Base-by-base conservation (phyloP, 2,329 filamentous ascomycete species). In the Thermoascus crustaceus region DNA sequence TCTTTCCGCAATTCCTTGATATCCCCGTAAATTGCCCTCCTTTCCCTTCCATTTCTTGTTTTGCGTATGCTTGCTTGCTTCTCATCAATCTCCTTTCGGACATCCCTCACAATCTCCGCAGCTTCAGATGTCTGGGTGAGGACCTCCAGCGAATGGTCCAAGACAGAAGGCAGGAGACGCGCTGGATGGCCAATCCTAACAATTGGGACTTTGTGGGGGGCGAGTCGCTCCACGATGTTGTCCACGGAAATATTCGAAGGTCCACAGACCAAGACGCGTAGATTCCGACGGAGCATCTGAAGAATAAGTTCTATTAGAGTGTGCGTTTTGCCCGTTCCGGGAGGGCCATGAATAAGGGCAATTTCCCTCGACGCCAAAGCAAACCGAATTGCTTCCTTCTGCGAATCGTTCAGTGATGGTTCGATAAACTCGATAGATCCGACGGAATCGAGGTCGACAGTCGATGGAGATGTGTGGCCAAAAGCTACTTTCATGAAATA, bases 171-270 rank as follows among this genome's bases (percentile, higher is more conserved):
- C 0, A 98, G 71, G 17, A 98, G 72, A 13, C 91, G 80, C 1
- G 91, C 91, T 0, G 91, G 91, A 59, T 98, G 91, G 1, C 91
- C 91, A 1, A 98, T 75, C 2, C 91, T 82, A 22, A 96, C 75
- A 50, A 96, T 86, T 0, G 86, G 82, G 1, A 95, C 72, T 52
- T 86, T 87, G 58, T 88, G 83, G 0, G 84, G 78, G 2, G 87
- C 78, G 2, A 96, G 73, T 5, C 91, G 79, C 62, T 98, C 91
- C 6, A 95, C 88, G 39, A 98, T 94, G 54, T 98, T 98, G 71
- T 98, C 91, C 1, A 98, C 91, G 0, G 86, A 91, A 48, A 98
- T 88, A 57, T 98, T 98, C 19, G 86, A 94, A 0, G 91, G 91
- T 0, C 89, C 91, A 52, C 91, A 96, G n/a, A 96, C 89, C 2